Conservation (phyloP, 2,329 filamentous ascomycete genomes). For the Phialophora verrucosa region DNA sequence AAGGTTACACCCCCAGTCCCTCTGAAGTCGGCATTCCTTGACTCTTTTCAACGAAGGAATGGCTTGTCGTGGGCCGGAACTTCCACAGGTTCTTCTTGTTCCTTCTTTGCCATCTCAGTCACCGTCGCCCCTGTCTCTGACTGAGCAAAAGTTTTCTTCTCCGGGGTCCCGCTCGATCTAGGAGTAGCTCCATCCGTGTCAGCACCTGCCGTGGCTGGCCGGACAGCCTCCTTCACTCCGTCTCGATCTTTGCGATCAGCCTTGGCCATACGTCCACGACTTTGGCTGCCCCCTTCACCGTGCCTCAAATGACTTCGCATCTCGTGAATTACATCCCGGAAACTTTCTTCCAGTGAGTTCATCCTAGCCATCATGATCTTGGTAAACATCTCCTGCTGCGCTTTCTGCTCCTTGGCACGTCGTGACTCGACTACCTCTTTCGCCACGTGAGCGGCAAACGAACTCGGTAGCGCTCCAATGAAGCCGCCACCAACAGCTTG, state of each 20-base stretch:
- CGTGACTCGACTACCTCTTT: slow-evolving; percentile 70
- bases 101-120: neutral
- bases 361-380: slow-evolving; percentile 85
- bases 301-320: slow-evolving; percentile 65
- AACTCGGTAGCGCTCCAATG: slow-evolving; percentile 69
- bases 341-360: slow-evolving; percentile 90
- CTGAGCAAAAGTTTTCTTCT: neutral
- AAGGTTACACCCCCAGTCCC: neutral
- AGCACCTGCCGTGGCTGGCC: slow-evolving; percentile 21
- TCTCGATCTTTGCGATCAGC: slow-evolving; percentile 15
- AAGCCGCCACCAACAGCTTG: slow-evolving; percentile 65
- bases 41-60: neutral
- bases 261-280: slow-evolving; percentile 21
- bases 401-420: slow-evolving; percentile 49
- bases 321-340: slow-evolving; percentile 83
- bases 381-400: slow-evolving; percentile 71
- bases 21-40: neutral
- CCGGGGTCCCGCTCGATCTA: neutral
- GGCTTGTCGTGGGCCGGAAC: neutral
- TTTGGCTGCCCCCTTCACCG: slow-evolving; percentile 23
- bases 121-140: neutral
- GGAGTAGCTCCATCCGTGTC: slow-evolving; percentile 17
- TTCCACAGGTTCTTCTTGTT: too few relatives aligned
- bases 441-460: slow-evolving; percentile 81
- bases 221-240: slow-evolving; percentile 27